These are phyloP conservation scores for Paxillus ammoniavirescens DNA, from an alignment of 768 basidiomycete species.

Conservation along the genomic window DNA sequence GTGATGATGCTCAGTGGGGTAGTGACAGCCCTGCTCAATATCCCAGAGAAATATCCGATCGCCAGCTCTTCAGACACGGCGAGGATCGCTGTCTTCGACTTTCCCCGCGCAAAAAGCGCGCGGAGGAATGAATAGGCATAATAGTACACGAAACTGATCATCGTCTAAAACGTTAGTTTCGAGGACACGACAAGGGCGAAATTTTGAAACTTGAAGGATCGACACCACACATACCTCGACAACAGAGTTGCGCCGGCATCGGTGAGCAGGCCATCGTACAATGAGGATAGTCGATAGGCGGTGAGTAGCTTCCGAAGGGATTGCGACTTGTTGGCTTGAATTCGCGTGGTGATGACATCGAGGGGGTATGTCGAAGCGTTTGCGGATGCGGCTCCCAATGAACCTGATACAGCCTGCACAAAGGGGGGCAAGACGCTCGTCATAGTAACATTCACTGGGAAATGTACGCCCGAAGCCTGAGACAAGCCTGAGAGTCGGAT, in stretches of 20 bases:
- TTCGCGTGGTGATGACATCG: too few species aligned
- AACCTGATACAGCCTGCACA: conserved; percentile 57
- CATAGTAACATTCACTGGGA: conserved; percentile 33
- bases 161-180: not conserved
- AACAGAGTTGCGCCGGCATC: conserved; percentile 55
- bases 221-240: conserved; percentile 43
- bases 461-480: too few species aligned
- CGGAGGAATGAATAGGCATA: conserved; percentile 55
- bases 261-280: conserved; percentile 51
- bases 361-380: conserved; percentile 56
- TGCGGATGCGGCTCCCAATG: conserved; percentile 53
- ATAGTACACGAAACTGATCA: conserved; percentile 56
- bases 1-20: conserved; percentile 59
- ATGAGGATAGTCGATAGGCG: conserved; percentile 40
- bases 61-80: conserved; percentile 47
- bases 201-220: too few species aligned
- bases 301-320: conserved; percentile 24
- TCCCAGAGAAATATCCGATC: conserved; percentile 46
- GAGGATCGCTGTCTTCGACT: conserved; percentile 14
- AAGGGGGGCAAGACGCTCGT: conserved; percentile 59
- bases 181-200: not conserved
- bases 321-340: too few species aligned
- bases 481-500: too few species aligned
- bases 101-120: conserved; percentile 38
- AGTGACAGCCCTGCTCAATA: conserved; percentile 52